Evolutionary conservation across 805 yeast genomes (phyloP).

Genomic region (Hanseniaspora jakobsenii): DNA sequence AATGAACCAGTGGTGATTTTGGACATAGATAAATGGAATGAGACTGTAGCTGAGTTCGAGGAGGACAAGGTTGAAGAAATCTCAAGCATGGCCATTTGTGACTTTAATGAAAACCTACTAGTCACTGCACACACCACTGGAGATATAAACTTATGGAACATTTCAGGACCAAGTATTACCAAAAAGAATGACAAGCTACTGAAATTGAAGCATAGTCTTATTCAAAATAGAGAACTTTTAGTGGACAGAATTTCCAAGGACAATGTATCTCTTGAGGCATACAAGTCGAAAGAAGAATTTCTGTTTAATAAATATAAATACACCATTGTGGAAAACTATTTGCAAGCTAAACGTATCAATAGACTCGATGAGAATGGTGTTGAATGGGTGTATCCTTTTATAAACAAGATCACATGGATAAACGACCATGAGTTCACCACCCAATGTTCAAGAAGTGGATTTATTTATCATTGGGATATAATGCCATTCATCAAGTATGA

Average conservation of each 20-base stretch:
- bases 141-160: constrained; percentile 12
- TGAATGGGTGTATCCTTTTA: constrained; percentile 13
- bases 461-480: constrained; percentile 10
- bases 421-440: background rate
- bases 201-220: constrained; percentile 2
- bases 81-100: background rate
- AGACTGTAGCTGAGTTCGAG: constrained; percentile 8
- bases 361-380: constrained; percentile 13
- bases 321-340: constrained; percentile 6
- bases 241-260: background rate
- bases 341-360: constrained; percentile 3
- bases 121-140: constrained; percentile 7
- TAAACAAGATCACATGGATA: constrained; percentile 2
- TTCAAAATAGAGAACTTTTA: constrained; percentile 12
- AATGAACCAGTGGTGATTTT: background rate
- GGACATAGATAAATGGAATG: constrained; percentile 9
- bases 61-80: constrained; percentile 14
- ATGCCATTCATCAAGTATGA: constrained; percentile 4
- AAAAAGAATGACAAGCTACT: background rate
- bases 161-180: background rate
- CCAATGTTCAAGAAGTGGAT: constrained; percentile 13
- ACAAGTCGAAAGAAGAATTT: background rate
- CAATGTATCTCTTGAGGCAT: background rate
- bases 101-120: background rate
- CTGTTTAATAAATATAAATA: constrained; percentile 4